Base-by-base conservation (phyloP, 768 basidiomycete genomes). In the Podaxis pistillaris region DNA sequence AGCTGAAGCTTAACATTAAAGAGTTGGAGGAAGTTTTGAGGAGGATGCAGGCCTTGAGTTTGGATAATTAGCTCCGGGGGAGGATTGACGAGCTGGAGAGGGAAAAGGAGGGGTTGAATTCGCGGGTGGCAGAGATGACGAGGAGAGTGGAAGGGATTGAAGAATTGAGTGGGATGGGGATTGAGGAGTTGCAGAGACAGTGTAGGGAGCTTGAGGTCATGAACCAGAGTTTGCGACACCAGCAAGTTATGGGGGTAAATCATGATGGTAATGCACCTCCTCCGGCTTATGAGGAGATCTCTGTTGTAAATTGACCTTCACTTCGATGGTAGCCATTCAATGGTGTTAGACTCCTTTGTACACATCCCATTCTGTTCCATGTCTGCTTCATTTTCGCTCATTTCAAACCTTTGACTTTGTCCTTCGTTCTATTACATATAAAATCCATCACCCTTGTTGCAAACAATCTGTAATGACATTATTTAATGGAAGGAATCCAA, bases 81-180 rank as follows among this genome's bases (percentile, higher is more conserved):
- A 67, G 70, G 52, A 53, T 70, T 49, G 70, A 70, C 59, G 73
- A 68, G 44, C 59, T 75, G 22, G 69, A 71, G 36, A 64, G 72
- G 59, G 78, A 78, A 67, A 79, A 77, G 56, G 73, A 74, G 19
- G 67, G 68, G 28, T 67, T 80, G 46, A 78, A 75, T 66, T 61
- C 63, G 0, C 73, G 70, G 38, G 56, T 80, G n/a, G 65, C 68
- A 11, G 74, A 75, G n/a, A 69, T 72, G 24, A 60, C 69, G 40
- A 50, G 62, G 47, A 66, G 57, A n/a, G 70, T 72, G 28, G 56
- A 61, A 1, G 68, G 62, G 60, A 40, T 70, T 2, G 68, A 66
- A 13, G 73, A 72, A 37, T 57, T 73, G 63, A 71, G 54, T 38
- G 54, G 73, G 54, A 64, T 65, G 56, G 66, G 69, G 63, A 56